Percentiles rank a stretch among this genome's conserved stretches.
Evolutionary conservation across 2,329 filamentous ascomycete species (phyloP).

Genomic region (Ceratocystiopsis minuta): DNA sequence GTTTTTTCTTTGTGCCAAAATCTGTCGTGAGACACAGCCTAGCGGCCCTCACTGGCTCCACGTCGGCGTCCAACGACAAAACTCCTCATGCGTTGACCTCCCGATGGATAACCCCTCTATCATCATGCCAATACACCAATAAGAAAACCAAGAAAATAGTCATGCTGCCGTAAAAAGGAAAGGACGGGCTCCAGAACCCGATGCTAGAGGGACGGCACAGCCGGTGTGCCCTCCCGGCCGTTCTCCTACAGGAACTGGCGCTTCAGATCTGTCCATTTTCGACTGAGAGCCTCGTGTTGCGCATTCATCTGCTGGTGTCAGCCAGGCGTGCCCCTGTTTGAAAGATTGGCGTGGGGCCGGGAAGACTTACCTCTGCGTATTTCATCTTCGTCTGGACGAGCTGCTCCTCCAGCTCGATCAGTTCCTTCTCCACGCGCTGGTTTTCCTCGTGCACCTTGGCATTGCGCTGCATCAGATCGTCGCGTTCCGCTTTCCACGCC

Average conservation of each 20-base stretch:
- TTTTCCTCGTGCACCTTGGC: constrained; percentile 91
- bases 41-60: too few relatives aligned
- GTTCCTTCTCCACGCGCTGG: constrained; percentile 66
- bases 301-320: constrained; percentile 41
- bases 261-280: constrained; percentile 62
- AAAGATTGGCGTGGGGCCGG: neutral
- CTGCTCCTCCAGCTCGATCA: constrained; percentile 81
- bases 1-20: too few relatives aligned
- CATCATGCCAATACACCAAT: too few relatives aligned
- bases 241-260: constrained; percentile 33
- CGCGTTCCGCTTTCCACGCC: constrained; percentile 67
- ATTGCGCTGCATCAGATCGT: constrained; percentile 81
- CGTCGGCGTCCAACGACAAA: too few relatives aligned
- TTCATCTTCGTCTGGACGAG: constrained; percentile 88
- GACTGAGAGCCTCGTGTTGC: constrained; percentile 51
- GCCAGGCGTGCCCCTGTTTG: constrained; percentile 1
- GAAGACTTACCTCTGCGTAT: constrained; percentile 66
- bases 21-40: too few relatives aligned
- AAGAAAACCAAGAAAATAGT: too few relatives aligned
- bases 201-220: too few relatives aligned
- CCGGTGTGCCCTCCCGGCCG: neutral
- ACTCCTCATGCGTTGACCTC: too few relatives aligned
- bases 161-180: neutral
- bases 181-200: too few relatives aligned
- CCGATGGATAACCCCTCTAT: too few relatives aligned